phyloP scores from a whole-genome alignment of 768 basidiomycete species.

The Pleurotus tuber-regium region DNA sequence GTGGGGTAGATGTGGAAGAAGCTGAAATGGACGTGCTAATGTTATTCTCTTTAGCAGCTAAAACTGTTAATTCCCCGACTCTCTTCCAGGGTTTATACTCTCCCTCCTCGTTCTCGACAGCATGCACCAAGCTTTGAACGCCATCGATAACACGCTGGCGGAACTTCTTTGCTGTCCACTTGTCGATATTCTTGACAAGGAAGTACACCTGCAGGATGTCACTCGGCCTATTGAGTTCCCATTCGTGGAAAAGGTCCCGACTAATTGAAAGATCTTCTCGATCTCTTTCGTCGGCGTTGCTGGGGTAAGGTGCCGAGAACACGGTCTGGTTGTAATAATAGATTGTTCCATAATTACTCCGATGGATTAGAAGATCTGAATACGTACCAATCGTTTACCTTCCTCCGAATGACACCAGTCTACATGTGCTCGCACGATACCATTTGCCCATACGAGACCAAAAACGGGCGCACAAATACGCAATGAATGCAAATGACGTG shows the following conservation, averaged over 20 bases:
- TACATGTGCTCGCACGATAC: constrained; percentile 49
- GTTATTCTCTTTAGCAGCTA: constrained; percentile 34
- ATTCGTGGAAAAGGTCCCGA: constrained; percentile 39
- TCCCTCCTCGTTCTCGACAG: constrained; percentile 28
- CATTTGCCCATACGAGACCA: constrained; percentile 53
- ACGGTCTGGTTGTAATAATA: constrained; percentile 33
- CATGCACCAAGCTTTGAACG: constrained; percentile 32
- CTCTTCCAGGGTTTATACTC: constrained; percentile 49
- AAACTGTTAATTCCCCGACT: constrained; percentile 28
- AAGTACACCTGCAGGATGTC: constrained; percentile 51
- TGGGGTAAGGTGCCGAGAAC: constrained; percentile 47
- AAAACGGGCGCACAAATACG: constrained; percentile 45
- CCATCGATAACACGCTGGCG: constrained; percentile 36
- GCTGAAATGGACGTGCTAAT: constrained; percentile 16
- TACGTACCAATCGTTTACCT: constrained; percentile 33
- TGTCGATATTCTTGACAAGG: constrained; percentile 50
- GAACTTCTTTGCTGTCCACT: constrained; percentile 48
- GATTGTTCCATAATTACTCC: neutral
- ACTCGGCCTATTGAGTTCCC: constrained; percentile 41
- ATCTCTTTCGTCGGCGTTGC: constrained; percentile 14
- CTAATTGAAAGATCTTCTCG: constrained; percentile 9
- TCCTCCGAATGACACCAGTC: constrained; percentile 46
- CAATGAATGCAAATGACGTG: constrained; percentile 48
- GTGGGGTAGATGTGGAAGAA: constrained; percentile 14
- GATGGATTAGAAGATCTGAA: neutral